Evolutionary conservation across 345 rosid species (phyloP).

Genomic region (Corymbia maculata): DNA sequence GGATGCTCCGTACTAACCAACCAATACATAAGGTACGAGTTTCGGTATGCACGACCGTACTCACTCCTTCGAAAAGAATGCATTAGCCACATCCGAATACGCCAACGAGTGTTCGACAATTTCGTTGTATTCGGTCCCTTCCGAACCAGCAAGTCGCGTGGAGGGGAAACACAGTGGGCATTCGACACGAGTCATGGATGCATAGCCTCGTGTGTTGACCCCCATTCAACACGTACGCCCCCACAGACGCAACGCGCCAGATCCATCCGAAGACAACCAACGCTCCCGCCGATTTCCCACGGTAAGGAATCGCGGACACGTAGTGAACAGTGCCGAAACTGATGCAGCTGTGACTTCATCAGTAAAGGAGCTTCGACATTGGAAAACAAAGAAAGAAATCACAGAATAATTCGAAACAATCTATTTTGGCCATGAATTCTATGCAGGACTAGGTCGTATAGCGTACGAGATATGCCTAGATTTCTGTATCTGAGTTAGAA

Average conservation of each 20-base stretch:
- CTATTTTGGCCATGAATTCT: neutral
- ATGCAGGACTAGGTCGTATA: neutral
- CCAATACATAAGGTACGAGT: neutral
- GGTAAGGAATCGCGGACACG: neutral
- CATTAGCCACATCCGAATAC: neutral
- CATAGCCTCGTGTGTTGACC: neutral
- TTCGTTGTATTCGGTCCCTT: neutral
- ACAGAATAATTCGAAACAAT: neutral
- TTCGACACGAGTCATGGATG: neutral
- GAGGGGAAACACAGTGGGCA: neutral
- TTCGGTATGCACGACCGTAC: neutral
- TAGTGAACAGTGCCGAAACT: neutral
- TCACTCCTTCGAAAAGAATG: neutral
- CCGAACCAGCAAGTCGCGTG: neutral
- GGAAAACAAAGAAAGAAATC: neutral
- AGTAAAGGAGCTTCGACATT: neutral
- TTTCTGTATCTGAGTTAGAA: neutral
- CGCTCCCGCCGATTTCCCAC: neutral
- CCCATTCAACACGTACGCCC: neutral
- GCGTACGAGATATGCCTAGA: neutral
- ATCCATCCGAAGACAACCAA: neutral
- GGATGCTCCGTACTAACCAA: neutral
- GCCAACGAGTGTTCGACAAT: neutral
- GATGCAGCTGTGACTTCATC: neutral
- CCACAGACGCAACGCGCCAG: neutral